Evolutionary conservation across 305 asterid species (phyloP).

Genomic region (Fraxinus platypoda): DNA sequence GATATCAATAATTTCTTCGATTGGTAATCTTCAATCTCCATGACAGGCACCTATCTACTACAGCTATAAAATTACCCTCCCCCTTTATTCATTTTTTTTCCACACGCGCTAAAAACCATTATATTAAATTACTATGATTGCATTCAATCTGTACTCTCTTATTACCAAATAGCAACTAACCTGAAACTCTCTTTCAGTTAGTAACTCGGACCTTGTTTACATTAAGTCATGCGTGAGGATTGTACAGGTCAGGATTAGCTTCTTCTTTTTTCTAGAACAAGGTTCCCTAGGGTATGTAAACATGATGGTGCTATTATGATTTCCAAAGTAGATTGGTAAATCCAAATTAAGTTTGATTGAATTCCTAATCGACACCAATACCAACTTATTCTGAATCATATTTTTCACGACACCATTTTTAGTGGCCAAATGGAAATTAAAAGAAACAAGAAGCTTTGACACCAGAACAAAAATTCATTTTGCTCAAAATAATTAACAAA

Average conservation of each 20-base stretch:
- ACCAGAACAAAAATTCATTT: slow-evolving; percentile 1
- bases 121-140: not conserved
- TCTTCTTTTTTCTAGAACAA: not conserved
- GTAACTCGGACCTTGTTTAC: not conserved
- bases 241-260: not conserved
- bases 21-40: slow-evolving; percentile 1
- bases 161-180: not conserved
- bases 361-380: not conserved
- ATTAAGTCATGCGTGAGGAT: not conserved
- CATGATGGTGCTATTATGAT: not conserved
- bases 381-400: not conserved
- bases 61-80: not conserved
- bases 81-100: not conserved
- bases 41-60: not conserved
- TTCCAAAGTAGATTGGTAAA: not conserved
- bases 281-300: not conserved
- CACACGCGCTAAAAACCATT: not conserved
- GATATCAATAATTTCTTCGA: not conserved
- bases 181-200: not conserved
- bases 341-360: not conserved
- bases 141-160: not conserved
- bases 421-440: not conserved
- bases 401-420: not conserved
- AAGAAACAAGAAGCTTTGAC: slow-evolving; percentile 2
- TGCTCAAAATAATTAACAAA: slow-evolving; percentile 9